Evolutionary conservation across 441 rosid genomes (phyloP), one percentile per base, ranked within the genome.

Genomic region (Brassica balearica): DNA sequence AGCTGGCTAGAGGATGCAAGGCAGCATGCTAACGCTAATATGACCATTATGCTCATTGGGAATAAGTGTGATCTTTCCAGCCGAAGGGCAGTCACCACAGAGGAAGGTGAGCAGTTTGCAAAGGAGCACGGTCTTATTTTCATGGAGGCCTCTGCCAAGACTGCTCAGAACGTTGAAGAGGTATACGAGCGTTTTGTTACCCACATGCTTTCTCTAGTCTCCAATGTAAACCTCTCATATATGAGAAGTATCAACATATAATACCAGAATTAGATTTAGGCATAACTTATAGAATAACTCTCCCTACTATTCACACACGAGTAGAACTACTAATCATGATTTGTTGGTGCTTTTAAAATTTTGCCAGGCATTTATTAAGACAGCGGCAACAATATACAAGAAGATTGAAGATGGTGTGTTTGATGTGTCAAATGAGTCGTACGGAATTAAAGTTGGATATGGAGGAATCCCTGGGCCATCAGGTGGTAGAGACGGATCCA

Each of bases 71-170:
- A 96, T 83, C 98, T 96, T 82, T 90, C 97, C 78, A 98, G 94
- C 80, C 86, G 99, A 82, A 90, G 99, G 81, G 99, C 98, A 1
- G 97, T 96, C 27, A 90, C 90, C 82, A 90, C 93, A 0, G 98
- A 92, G 88, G 98, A 96, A 86, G 99, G 99, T 4, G 97, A 93
- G 72, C 97, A 93, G 70, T 96, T 96, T 81, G 99, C 99, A 7
- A 96, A 82, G 85, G 99, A 96, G 83, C 88, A 96, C 74, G 98
- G 99, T 17, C 86, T 96, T 84, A 93, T 96, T 55, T 96, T 96
- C 85, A 96, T 93, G 98, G 99, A 96, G 78, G 98, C 99, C 74
- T 96, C 99, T 56, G 99, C 98, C 51, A 96, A 93, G 82, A 96
- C 99, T 80, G 97, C 99, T 76, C 98, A 90, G 83, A 96, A 96